These are phyloP conservation scores for Triadica sebifera DNA, from an alignment of 345 rosid species.

Conservation along the genomic window DNA sequence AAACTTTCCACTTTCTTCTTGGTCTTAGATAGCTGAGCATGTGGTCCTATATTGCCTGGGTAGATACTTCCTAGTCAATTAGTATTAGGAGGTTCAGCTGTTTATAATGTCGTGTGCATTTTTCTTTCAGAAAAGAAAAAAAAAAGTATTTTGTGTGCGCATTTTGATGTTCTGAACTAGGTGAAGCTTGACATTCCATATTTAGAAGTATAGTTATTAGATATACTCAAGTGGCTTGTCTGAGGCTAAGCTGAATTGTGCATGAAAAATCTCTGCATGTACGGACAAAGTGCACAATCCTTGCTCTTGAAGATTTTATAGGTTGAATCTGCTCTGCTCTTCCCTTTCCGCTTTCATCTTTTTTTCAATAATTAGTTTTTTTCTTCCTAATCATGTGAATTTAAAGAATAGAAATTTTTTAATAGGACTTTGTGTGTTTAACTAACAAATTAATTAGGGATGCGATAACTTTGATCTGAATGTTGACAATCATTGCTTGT, in stretches of 20 bases:
- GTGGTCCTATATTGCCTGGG: conserved; percentile 15
- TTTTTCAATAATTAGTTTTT: not conserved
- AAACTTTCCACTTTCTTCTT: conserved; percentile 11
- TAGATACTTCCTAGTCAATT: too few relatives aligned
- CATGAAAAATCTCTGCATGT: not conserved
- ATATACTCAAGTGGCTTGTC: not conserved
- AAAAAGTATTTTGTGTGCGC: not conserved
- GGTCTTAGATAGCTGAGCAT: conserved; percentile 7
- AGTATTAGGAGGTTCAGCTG: not conserved
- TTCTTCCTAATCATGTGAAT: not conserved
- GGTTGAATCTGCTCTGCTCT: too few relatives aligned
- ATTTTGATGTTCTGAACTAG: conserved; percentile 3
- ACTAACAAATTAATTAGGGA: not conserved
- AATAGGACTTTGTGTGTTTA: not conserved
- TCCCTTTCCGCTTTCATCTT: not conserved
- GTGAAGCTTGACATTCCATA: not conserved
- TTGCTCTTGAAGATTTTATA: not conserved
- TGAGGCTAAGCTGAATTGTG: conserved; percentile 7
- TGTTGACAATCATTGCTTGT: conserved; percentile 27
- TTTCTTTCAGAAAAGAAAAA: not conserved
- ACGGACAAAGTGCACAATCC: not conserved
- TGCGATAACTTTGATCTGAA: conserved; percentile 8
- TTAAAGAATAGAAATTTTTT: not conserved
- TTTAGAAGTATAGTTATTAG: too few relatives aligned
- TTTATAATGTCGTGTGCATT: not conserved